Conservation (phyloP, 2,329 filamentous ascomycete genomes). For the Hypoxylon sp. region DNA sequence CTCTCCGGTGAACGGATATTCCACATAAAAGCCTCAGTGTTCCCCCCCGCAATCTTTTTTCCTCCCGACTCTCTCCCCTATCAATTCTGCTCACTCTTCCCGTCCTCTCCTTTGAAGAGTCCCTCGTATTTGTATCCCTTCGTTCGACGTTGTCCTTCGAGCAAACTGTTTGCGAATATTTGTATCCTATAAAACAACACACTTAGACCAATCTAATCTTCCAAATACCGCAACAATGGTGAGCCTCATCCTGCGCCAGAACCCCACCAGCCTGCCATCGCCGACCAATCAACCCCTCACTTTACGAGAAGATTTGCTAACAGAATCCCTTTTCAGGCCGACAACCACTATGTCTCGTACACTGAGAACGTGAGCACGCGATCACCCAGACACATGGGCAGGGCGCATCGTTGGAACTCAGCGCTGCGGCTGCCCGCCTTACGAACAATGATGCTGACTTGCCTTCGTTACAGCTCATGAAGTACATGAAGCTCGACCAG, state of each 20-base stretch:
- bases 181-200: constrained; percentile 24
- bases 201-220: constrained; percentile 30
- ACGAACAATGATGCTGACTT: constrained; percentile 39
- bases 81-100: constrained; percentile 7
- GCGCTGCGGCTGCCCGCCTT: constrained; percentile 25
- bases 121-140: constrained; percentile 13
- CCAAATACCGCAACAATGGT: constrained; percentile 51
- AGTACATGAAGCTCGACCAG: constrained; percentile 93
- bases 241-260: constrained; percentile 42
- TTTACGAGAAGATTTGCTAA: constrained; percentile 54
- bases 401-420: constrained; percentile 27
- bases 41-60: constrained; percentile 35
- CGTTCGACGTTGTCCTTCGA: constrained; percentile 23
- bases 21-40: constrained; percentile 41
- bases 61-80: constrained; percentile 20
- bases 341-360: constrained; percentile 53
- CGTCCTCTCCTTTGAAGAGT: constrained; percentile 21
- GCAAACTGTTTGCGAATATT: constrained; percentile 19
- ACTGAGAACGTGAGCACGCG: constrained; percentile 52
- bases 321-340: constrained; percentile 54
- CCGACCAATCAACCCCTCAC: constrained; percentile 51
- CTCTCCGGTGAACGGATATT: constrained; percentile 34
- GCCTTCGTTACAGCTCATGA: constrained; percentile 75
- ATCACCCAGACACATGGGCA: constrained; percentile 29
- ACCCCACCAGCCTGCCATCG: constrained; percentile 43